Conservation (phyloP, 257 asterid species). For the Nemophila menziesii region DNA sequence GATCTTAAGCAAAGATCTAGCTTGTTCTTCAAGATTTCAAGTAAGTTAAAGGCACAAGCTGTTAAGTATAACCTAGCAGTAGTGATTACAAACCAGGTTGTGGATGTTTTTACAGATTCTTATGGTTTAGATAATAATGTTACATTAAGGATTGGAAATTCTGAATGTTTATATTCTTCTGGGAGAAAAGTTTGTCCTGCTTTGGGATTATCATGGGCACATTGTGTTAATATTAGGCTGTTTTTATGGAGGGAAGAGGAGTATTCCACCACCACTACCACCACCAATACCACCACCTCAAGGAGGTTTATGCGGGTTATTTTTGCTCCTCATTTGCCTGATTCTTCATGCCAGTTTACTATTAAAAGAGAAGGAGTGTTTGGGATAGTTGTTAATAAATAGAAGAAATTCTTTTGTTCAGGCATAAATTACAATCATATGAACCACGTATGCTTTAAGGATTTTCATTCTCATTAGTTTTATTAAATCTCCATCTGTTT, state of each 20-base stretch:
- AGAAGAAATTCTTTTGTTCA: no score
- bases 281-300: neutral
- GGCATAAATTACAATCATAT: no score
- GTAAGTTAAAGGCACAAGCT: constrained; percentile 50
- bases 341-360: constrained; percentile 54
- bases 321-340: constrained; percentile 81
- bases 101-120: constrained; percentile 52
- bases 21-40: constrained; percentile 60
- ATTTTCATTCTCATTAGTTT: no score
- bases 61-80: constrained; percentile 55
- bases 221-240: constrained; percentile 78
- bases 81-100: constrained; percentile 79
- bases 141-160: constrained; percentile 50
- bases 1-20: constrained; percentile 58
- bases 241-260: constrained; percentile 62
- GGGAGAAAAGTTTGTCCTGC: constrained; percentile 76
- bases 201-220: constrained; percentile 85
- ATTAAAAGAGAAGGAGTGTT: constrained; percentile 55
- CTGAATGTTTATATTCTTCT: constrained; percentile 35
- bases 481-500: no score
- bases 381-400: constrained; percentile 30
- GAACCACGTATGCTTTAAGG: no score
- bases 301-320: constrained; percentile 64
- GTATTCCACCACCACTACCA: constrained; percentile 9
- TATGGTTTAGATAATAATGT: no score